Base-by-base conservation (phyloP, 352 stramenopile genomes). In the Pythium periplocum region DNA sequence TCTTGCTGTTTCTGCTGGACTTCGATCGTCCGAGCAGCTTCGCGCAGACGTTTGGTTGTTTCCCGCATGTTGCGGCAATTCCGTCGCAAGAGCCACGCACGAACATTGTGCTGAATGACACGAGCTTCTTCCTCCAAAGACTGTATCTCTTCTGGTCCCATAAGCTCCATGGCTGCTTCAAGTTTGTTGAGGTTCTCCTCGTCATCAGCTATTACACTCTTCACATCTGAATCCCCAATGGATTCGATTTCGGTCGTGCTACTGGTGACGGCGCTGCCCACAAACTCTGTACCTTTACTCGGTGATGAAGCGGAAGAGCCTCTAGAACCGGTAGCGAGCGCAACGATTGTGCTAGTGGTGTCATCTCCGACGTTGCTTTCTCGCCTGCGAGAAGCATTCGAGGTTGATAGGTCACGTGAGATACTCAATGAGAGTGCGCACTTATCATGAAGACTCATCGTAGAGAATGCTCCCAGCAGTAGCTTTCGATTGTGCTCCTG, bases 21-120 rank as follows among this genome's bases (percentile, higher is more conserved):
- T 43, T 79, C 60, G n/a, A 89, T 84, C 60, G 44, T 86, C 32
- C 70, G 69, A 2, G 81, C 71, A 1, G 78, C 81, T 71, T 93
- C 85, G 30, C 93, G 74, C 4, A 96, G 62, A 34, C 77, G 71
- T 49, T 86, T 87, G 34, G 87, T 93, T 26, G 87, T 87, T 48
- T 96, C 86, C 17, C 86, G 78, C 78, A 96, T 91, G 51, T 86
- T 89, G 31, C 80, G 81, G 56, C 87, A 96, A 57, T 95, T 96
- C 32, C 87, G 80, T 26, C 87, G 85, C 17, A 96, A 71, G 36
- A 97, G 51, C 89, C 89, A 97, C 6, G 73, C 73, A 0, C 84
- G 78, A 17, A 96, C 83, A 45, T 95, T 95, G 50, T 86, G 72
- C 59, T 96, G 85, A 36, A 97, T 75, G 11, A 95, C 72, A 37